Evolutionary conservation across 2,329 filamentous ascomycete genomes (phyloP), one percentile per base, ranked within the genome.

Genomic region (Fusarium virguliforme): DNA sequence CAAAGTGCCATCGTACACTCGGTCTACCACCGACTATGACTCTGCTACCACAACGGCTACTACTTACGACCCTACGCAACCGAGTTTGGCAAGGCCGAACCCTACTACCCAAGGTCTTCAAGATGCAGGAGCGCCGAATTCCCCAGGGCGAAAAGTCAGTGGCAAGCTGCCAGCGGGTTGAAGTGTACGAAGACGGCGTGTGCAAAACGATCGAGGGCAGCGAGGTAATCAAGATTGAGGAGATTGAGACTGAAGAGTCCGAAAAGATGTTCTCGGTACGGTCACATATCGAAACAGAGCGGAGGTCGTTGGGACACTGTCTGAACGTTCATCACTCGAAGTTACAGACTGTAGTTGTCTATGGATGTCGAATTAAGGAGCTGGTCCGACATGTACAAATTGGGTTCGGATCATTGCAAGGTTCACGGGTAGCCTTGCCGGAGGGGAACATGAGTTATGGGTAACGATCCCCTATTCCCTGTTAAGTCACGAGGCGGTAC

Each of bases 61-160:
- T 7, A 51, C 67, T 12, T 46, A 73, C 3, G 54, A 64, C 41
- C 60, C 15, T 37, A 60, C 43, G 8, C 54, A 26, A 26, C 41
- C 37, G 13, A 58, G 34, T 22, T 34, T 24, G 56, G 63, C 28
- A 26, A 57, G 6, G 28, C 34, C 3, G 50, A 71, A 8, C 64
- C 81, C 0, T 72, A 79, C 0, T 89, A 88, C 87, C 88, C 3
- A 83, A 83, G 26, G 83, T 87, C 8, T 79, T 89, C 64, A 89
- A 89, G 74, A 79, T 90, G 43, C 80, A 87, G 57, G 88, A 90
- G 76, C 84, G 86, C 13, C 87, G 87, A 15, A 77, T 84, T 18
- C 61, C 76, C 7, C 74, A 70, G 22, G 64, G 77, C 8, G 73
- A 78, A 15, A 75, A 80, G 2, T 74, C 78, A 1, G 70, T 78